Evolutionary conservation across 2,329 filamentous ascomycete species (phyloP).

Genomic region (Diaporthe citrichinensis): DNA sequence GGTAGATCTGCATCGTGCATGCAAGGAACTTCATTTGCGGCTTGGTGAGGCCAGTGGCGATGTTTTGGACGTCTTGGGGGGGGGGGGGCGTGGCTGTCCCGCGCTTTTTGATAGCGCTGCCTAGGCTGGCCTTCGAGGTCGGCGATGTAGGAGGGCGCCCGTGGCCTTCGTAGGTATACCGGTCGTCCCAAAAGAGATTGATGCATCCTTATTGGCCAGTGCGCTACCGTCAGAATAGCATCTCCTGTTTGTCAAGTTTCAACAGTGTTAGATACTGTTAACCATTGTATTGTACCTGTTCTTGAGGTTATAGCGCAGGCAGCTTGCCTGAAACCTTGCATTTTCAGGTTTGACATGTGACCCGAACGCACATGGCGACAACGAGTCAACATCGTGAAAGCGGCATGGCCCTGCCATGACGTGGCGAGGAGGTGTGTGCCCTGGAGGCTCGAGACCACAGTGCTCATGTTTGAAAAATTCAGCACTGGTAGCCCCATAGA

Average conservation of each 20-base stretch:
- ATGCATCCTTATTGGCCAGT: not conserved
- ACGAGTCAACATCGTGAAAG: not conserved
- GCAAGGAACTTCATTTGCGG: not conserved
- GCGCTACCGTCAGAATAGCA: not conserved
- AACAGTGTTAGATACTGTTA: not conserved
- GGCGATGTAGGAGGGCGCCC: no score
- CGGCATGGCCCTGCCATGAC: not conserved
- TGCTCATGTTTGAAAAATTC: not conserved
- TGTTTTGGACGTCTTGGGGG: not conserved
- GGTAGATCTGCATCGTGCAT: not conserved
- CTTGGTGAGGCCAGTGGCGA: not conserved
- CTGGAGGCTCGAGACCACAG: not conserved
- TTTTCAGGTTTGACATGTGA: not conserved
- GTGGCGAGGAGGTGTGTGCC: not conserved
- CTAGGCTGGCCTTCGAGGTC: not conserved
- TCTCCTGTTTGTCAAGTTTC: not conserved
- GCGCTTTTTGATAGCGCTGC: not conserved
- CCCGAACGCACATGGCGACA: not conserved
- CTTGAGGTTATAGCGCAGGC: not conserved
- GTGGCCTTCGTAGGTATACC: no score
- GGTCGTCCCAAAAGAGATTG: no score
- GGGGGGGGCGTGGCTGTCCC: not conserved
- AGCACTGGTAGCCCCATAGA: not conserved
- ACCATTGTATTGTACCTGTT: not conserved
- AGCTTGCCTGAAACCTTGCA: not conserved